These are phyloP conservation scores for Tuber indicum DNA, from an alignment of 495 filamentous ascomycete genomes.

Conservation along the genomic window DNA sequence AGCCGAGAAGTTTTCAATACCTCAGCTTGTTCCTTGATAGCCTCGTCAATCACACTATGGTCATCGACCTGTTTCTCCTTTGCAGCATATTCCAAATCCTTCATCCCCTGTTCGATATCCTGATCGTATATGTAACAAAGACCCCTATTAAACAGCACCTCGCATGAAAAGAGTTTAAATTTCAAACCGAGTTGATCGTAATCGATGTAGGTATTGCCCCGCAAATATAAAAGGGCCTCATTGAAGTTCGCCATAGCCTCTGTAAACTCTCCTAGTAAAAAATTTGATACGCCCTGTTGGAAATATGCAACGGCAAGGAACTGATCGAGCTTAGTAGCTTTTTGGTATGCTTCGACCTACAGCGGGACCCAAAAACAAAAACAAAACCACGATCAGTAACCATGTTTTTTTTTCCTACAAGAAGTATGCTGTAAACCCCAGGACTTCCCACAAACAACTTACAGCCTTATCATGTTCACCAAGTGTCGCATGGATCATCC, in stretches of 20 bases:
- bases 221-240: conserved; percentile 87
- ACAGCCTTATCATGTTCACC: conserved; percentile 94
- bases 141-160: conserved; percentile 95
- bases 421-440: neutral
- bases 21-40: conserved; percentile 86
- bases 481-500: conserved; percentile 95
- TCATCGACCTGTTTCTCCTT: conserved; percentile 93
- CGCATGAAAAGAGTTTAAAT: conserved; percentile 95
- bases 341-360: conserved; percentile 91
- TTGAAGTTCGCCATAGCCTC: conserved; percentile 99
- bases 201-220: conserved; percentile 94
- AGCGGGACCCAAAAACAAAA: neutral
- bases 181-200: conserved; percentile 94
- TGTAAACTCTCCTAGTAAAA: conserved; percentile 93
- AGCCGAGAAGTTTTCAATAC: conserved; percentile 46
- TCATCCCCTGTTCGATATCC: conserved; percentile 80
- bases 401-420: neutral
- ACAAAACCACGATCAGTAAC: conserved; percentile 12
- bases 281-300: conserved; percentile 97
- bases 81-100: conserved; percentile 84
- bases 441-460: conserved; percentile 43
- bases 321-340: conserved; percentile 77
- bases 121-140: conserved; percentile 96
- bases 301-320: conserved; percentile 98
- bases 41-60: conserved; percentile 96